Evolutionary conservation across 2,329 filamentous ascomycete species (phyloP), one percentile per base, ranked within the genome.

Genomic region (Passalora sequoiae): DNA sequence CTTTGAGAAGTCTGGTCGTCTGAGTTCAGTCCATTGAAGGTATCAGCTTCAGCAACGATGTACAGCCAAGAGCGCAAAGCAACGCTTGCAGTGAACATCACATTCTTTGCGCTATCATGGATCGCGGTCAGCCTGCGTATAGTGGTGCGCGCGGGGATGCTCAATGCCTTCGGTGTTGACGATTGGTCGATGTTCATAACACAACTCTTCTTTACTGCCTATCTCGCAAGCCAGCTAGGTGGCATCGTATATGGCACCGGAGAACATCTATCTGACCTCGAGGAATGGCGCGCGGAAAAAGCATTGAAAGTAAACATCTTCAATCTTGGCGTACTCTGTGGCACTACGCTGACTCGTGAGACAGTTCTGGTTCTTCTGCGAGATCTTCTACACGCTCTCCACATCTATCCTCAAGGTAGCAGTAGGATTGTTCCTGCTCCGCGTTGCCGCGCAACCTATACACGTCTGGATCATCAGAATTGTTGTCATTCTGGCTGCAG

Each of bases 361-460:
- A 3, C 38, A 69, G 67, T 68, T 62, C 51, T 78, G 73, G 74
- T 78, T 72, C 63, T 66, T 78, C n/a, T 74, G 73, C 50, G 75
- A 78, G 53, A 61, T 74, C n/a, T 69, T 71, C 49, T 79, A 78
- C 56, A 68, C 72, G 6, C 58, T 74, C 42, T 65, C 68, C 4
- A 73, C 67, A 16, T 65, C 69, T 28, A 56, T 71, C 9, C 66
- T 74, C 33, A 76, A 76, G 46, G 64, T 76, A 27, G 71, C 74
- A 1, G 72, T 78, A 39, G 72, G 68, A 4, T 61, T 75, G n/a
- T 75, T 77, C 46, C 68, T 78, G 31, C 68, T 77, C 10, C 70
- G 75, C 38, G 66, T 79, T 15, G 72, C 74, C 1, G 60, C 72
- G 24, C 62, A 67, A 29, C 62, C 56, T 28, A 46, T 63, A n/a